A percentile compares a stretch with the other conserved stretches of the same genome.
These are phyloP conservation scores for Isabelozyma gotoi DNA, from an alignment of 805 yeast species.

Conservation along the genomic window DNA sequence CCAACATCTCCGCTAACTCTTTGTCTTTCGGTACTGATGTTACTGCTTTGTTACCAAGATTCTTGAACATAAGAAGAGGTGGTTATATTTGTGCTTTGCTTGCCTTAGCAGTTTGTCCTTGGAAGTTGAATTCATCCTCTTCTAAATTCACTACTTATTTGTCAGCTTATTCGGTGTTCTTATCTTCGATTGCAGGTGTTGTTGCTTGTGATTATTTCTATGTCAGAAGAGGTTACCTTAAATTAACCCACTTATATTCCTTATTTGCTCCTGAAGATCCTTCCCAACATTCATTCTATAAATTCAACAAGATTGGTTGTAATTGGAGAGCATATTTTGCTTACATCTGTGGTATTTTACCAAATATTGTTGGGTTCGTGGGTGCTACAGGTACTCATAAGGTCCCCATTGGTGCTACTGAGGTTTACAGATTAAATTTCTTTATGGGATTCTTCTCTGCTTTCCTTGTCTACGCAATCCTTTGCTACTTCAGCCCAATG, in stretches of 20 bases:
- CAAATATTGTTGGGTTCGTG: conserved; percentile 85
- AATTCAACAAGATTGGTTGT: conserved; percentile 60
- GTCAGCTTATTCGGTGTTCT: conserved; percentile 43
- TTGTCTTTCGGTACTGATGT: conserved; percentile 43
- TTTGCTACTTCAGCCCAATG: conserved; percentile 56
- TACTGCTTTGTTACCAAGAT: conserved; percentile 39
- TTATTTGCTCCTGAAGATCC: conserved; percentile 34
- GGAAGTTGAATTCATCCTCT: conserved; percentile 41
- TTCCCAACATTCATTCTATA: conserved; percentile 43
- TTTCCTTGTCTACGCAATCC: conserved; percentile 50
- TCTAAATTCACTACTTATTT: conserved; percentile 42
- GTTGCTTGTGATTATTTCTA: conserved; percentile 45
- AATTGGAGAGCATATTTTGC: conserved; percentile 87
- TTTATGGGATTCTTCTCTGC: conserved; percentile 72
- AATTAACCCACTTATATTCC: conserved; percentile 63
- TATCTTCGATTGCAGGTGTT: conserved; percentile 44
- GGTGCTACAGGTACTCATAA: conserved; percentile 70
- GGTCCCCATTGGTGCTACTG: conserved; percentile 78
- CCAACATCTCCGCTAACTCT: conserved; percentile 42
- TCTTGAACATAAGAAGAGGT: conserved; percentile 42
- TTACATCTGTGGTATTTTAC: conserved; percentile 75
- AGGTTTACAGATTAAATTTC: conserved; percentile 71
- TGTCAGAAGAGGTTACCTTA: conserved; percentile 70
- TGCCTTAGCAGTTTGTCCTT: conserved; percentile 40
- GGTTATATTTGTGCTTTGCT: conserved; percentile 39